Percentiles rank a stretch among this genome's conserved stretches.
These are phyloP conservation scores for Sporothrix humicola DNA, from an alignment of 2,329 filamentous ascomycete genomes.

Conservation along the genomic window DNA sequence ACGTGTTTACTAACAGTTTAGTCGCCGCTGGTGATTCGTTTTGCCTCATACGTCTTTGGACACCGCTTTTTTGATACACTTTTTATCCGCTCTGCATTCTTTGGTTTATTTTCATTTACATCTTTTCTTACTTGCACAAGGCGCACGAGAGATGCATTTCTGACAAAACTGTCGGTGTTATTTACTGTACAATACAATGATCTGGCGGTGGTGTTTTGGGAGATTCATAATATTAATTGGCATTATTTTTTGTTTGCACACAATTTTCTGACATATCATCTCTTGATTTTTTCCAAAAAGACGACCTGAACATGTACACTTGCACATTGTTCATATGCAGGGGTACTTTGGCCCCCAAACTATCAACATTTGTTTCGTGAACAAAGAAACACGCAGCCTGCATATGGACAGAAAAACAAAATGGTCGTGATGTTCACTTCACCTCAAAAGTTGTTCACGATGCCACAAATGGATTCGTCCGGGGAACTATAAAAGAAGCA, in stretches of 20 bases:
- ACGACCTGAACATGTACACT: background rate
- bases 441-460: background rate
- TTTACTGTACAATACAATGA: no score
- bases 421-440: background rate
- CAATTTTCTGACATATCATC: no score
- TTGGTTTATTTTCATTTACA: no score
- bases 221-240: background rate
- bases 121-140: no score
- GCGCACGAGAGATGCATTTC: background rate
- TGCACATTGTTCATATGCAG: background rate
- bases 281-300: no score
- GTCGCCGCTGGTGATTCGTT: constrained; percentile 19
- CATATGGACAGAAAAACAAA: background rate
- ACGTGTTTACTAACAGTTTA: background rate
- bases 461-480: background rate
- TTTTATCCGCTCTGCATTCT: background rate
- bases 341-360: background rate
- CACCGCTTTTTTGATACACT: background rate
- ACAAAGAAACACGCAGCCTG: background rate
- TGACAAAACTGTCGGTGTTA: no score
- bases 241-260: no score
- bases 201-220: background rate
- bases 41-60: background rate
- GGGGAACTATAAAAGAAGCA: background rate
- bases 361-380: background rate